Evolutionary conservation across 1,284 basidiomycete genomes (phyloP), one percentile per base, ranked within the genome.

Genomic region (Microbotryum scabiosae): DNA sequence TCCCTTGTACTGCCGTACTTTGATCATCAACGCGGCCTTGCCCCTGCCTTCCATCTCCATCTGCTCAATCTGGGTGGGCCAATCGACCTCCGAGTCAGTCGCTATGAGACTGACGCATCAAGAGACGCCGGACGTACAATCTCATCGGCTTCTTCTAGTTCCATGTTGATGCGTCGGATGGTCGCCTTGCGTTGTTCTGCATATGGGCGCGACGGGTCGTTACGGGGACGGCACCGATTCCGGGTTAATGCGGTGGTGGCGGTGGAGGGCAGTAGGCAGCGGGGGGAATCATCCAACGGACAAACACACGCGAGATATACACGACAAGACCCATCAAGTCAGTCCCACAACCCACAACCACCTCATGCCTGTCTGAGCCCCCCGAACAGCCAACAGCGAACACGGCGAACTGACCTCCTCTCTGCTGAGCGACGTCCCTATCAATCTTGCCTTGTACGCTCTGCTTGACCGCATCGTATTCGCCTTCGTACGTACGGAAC

Each of bases 141-240:
- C 59, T 68, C 67, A 44, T 68, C 67, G 10, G 61, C 60, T 51
- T 68, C 67, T 43, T 68, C 67, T 18, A 68, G 58, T 20, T 68
- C 67, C 43, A 51, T 54, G 32, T 48, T 51, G n/a, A 62, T 48
- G 1, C 62, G 32, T 5, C 67, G 7, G 4, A 66, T 28, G 2
- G 60, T 62, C 9, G 67, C 52, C 43, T 62, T 68, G 18, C 59
- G 53, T 26, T 68, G 64, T 48, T 68, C 67, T 68, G 56, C 18
- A 28, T 2, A 23, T 14, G 12, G 26, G 16, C 25, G 5, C 18
- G 5, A 0, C 8, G 14, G 0, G 18, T 4, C 36, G 23, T 4
- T 44, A n/a, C 23, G 26, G 36, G 28, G 10, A 7, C 28, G 10
- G 28, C 8, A 9, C 10, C 28, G 28, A 30, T 7, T 30, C 28